A percentile compares a stretch with the other conserved stretches of the same genome.
Evolutionary conservation across 164 flowering plant species (phyloP).

Genomic region (Hamamelis virginiana): DNA sequence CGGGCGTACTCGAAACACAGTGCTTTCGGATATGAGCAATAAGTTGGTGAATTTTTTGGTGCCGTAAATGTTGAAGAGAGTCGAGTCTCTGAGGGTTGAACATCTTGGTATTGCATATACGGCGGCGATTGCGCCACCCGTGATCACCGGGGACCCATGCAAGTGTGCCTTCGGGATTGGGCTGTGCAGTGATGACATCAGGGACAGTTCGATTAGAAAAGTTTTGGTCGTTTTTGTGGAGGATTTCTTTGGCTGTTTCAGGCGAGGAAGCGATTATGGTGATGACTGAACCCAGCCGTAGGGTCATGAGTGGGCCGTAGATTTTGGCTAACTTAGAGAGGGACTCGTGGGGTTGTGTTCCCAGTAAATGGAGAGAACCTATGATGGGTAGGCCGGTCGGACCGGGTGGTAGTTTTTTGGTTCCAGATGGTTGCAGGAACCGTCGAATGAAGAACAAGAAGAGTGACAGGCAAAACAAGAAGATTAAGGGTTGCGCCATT

Average conservation of each 20-base stretch:
- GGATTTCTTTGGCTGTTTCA: conserved; percentile 24
- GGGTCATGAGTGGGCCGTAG: conserved; percentile 30
- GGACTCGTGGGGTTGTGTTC: conserved; percentile 20
- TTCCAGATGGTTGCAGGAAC: too few relatives aligned
- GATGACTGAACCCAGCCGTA: conserved; percentile 27
- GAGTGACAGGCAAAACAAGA: too few relatives aligned
- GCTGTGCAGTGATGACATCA: conserved; percentile 16
- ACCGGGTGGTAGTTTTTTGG: conserved; percentile 24
- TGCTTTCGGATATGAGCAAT: conserved; percentile 7
- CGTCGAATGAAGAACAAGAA: too few relatives aligned
- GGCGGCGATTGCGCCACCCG: conserved; percentile 28
- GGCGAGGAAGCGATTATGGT: conserved; percentile 27
- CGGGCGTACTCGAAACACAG: not conserved
- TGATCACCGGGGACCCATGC: conserved; percentile 24
- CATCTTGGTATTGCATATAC: conserved; percentile 20
- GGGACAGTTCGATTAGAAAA: conserved; percentile 26
- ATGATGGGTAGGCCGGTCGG: conserved; percentile 28
- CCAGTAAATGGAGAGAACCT: conserved; percentile 26
- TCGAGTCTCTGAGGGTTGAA: conserved; percentile 23
- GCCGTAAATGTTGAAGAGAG: conserved; percentile 23
- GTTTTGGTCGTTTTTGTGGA: conserved; percentile 21
- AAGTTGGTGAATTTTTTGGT: conserved; percentile 21
- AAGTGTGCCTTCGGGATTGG: conserved; percentile 17
- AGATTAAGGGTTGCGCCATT: too few relatives aligned
- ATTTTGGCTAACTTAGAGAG: conserved; percentile 14